Conservation (phyloP, 805 yeast species). For the Saccharomyces jurei region DNA sequence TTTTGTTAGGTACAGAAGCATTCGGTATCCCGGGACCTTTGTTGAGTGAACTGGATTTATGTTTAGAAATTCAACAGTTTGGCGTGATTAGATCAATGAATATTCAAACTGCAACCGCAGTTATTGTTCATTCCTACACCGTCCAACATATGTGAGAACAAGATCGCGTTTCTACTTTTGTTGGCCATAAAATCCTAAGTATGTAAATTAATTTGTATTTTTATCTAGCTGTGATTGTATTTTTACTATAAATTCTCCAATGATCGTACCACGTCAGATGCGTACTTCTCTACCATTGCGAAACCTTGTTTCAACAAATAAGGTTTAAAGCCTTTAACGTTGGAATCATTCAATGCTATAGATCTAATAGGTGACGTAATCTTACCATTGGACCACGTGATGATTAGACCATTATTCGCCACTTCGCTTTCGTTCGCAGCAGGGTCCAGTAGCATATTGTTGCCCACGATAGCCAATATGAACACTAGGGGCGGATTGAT, state of each 20-base stretch:
- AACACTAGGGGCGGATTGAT: constrained; percentile 60
- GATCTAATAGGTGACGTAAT: constrained; percentile 69
- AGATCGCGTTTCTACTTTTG: background rate
- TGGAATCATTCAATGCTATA: constrained; percentile 45
- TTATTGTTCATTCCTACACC: constrained; percentile 85
- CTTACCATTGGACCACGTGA: constrained; percentile 62
- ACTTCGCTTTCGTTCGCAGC: constrained; percentile 83
- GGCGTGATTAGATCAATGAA: constrained; percentile 94
- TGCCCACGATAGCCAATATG: constrained; percentile 67
- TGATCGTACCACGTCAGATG: constrained; percentile 53
- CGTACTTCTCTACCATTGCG: constrained; percentile 50
- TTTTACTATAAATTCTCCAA: constrained; percentile 34
- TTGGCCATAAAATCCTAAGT: background rate
- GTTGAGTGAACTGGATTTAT: constrained; percentile 71
- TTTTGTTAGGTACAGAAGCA: constrained; percentile 76
- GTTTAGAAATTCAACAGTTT: constrained; percentile 84
- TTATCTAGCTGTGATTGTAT: background rate
- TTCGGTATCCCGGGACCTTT: constrained; percentile 88
- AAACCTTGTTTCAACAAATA: constrained; percentile 44
- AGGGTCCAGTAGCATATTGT: constrained; percentile 68
- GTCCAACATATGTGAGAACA: constrained; percentile 26
- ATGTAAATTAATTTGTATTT: background rate
- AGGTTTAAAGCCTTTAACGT: constrained; percentile 49
- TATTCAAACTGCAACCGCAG: constrained; percentile 94
- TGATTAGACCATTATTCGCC: constrained; percentile 70